Evolutionary conservation across 2,329 filamentous ascomycete genomes (phyloP).

Genomic region (Trichophaea hybrida): DNA sequence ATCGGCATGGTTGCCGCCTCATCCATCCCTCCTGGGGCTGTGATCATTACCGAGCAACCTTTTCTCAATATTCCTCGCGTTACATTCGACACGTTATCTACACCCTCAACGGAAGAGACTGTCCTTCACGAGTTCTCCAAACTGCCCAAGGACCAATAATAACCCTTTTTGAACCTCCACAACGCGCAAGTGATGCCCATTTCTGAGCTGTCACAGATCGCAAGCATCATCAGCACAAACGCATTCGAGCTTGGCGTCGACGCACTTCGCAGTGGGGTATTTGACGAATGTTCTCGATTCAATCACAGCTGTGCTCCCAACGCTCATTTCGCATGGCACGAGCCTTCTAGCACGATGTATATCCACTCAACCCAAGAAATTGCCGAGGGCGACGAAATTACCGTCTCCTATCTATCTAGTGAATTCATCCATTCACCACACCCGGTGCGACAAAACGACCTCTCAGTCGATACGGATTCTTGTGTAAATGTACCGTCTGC

Average conservation of each 20-base stretch:
- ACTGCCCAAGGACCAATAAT: slow-evolving; percentile 14
- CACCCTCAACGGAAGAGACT: slow-evolving; percentile 12
- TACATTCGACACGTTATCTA: slow-evolving; percentile 11
- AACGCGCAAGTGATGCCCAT: slow-evolving; percentile 20
- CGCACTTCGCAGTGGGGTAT: slow-evolving; percentile 26
- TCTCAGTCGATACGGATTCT: slow-evolving; percentile 19
- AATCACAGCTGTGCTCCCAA: slow-evolving; percentile 30
- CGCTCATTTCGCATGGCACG: slow-evolving; percentile 28
- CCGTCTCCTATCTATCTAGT: slow-evolving; percentile 25
- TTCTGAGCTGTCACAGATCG: slow-evolving; percentile 12
- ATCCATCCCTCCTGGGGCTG: slow-evolving; percentile 26
- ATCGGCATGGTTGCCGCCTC: slow-evolving; percentile 25
- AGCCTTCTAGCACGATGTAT: slow-evolving; percentile 22
- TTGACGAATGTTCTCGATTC: slow-evolving; percentile 27
- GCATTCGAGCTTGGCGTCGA: slow-evolving; percentile 23
- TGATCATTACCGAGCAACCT: slow-evolving; percentile 26
- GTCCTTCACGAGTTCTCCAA: slow-evolving; percentile 11
- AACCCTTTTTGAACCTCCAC: slow-evolving; percentile 17
- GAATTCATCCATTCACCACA: slow-evolving; percentile 8
- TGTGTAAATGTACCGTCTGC: slow-evolving; percentile 18
- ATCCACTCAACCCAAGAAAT: slow-evolving; percentile 28
- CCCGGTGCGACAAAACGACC: slow-evolving; percentile 8
- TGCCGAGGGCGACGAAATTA: slow-evolving; percentile 28
- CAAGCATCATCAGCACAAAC: slow-evolving; percentile 18
- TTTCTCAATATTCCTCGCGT: slow-evolving; percentile 20